These are phyloP conservation scores for Saccharomycopsis schoenii DNA, from an alignment of 805 yeast species.

Conservation along the genomic window DNA sequence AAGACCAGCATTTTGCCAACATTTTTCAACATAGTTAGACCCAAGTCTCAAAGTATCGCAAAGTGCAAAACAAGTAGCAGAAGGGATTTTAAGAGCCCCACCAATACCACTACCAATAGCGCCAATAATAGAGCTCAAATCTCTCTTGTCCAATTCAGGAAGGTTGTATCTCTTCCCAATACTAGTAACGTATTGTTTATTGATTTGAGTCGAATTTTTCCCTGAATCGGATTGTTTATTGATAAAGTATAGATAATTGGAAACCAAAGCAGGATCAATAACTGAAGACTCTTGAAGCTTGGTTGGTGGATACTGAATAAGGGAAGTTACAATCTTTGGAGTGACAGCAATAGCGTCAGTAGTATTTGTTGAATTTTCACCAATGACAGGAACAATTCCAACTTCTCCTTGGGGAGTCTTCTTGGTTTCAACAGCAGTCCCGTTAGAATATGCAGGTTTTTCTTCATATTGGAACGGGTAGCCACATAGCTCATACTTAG, in stretches of 20 bases:
- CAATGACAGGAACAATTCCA: background rate
- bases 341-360: background rate
- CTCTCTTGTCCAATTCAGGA: constrained; percentile 5
- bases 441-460: background rate
- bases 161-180: background rate
- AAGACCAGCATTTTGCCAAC: constrained; percentile 12
- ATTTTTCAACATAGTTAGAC: constrained; percentile 7
- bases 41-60: constrained; percentile 12
- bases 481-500: constrained; percentile 15
- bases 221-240: background rate
- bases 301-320: background rate
- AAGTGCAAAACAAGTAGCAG: constrained; percentile 1
- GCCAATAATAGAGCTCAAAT: constrained; percentile 1
- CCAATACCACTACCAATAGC: background rate
- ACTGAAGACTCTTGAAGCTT: background rate
- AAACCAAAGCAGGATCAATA: background rate
- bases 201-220: background rate
- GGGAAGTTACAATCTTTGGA: background rate
- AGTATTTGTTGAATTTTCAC: background rate
- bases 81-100: background rate
- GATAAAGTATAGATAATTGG: background rate
- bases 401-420: background rate
- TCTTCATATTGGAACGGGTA: constrained; percentile 4
- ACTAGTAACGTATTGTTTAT: background rate
- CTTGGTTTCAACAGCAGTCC: background rate